Percentiles rank a stretch among this genome's conserved stretches.
phyloP scores from a whole-genome alignment of 495 filamentous ascomycete genomes.

The Aspergillus bertholletiae region DNA sequence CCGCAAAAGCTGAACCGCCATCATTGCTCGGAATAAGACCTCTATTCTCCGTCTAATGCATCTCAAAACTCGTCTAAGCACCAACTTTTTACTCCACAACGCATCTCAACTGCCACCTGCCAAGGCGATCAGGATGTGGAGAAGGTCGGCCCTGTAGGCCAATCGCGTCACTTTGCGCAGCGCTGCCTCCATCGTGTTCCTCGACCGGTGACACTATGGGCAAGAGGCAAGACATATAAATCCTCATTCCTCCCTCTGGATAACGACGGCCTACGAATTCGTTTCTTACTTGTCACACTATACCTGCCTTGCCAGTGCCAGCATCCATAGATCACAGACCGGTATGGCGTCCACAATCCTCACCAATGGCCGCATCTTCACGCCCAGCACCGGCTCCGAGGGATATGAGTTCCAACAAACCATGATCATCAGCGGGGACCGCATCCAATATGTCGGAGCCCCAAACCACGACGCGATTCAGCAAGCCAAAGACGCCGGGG shows the following conservation, averaged over 20 bases:
- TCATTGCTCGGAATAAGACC: no score
- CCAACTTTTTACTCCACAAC: not conserved
- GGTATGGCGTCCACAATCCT: slow-evolving; percentile 37
- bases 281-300: no score
- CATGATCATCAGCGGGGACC: slow-evolving; percentile 36
- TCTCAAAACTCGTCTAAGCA: no score
- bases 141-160: not conserved
- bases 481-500: slow-evolving; percentile 23
- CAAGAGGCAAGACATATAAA: no score
- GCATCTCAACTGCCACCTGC: not conserved
- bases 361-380: slow-evolving; percentile 44
- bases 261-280: no score
- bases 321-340: not conserved
- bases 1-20: no score
- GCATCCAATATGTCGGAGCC: slow-evolving; percentile 42
- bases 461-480: slow-evolving; percentile 27
- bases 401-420: slow-evolving; percentile 33
- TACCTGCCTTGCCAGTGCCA: no score
- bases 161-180: not conserved
- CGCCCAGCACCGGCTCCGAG: slow-evolving; percentile 19
- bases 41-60: no score
- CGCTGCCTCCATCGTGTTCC: not conserved
- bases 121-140: not conserved
- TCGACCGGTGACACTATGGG: no score
- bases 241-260: not conserved